Evolutionary conservation across 2,329 filamentous ascomycete species (phyloP).

Genomic region (Colletotrichum lupini): DNA sequence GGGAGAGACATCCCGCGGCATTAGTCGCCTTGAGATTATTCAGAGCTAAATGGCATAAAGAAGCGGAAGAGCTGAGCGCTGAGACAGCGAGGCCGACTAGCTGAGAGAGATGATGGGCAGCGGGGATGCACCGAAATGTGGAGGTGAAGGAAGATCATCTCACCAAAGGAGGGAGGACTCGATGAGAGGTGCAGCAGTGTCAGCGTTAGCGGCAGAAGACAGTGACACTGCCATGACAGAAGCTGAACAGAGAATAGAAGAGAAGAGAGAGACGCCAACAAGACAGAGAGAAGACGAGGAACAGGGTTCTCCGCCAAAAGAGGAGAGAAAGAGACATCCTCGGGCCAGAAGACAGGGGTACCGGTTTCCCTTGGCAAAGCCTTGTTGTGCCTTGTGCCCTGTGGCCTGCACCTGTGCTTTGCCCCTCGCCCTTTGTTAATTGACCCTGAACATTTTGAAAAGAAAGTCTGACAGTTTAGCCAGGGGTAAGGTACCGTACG

Average conservation of each 20-base stretch:
- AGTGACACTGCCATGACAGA: too few relatives aligned
- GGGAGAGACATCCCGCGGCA: conserved; percentile 18
- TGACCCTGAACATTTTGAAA: conserved; percentile 1
- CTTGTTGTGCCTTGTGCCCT: neutral
- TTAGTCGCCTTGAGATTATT: neutral
- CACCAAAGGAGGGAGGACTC: neutral
- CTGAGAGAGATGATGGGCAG: conserved; percentile 3
- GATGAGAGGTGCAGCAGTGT: neutral
- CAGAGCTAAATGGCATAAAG: neutral
- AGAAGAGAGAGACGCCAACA: neutral
- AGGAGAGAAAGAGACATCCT: conserved; percentile 11
- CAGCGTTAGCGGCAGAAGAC: neutral
- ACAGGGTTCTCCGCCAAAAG: conserved; percentile 35
- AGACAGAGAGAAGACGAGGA: neutral
- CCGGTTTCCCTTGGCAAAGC: conserved; percentile 24
- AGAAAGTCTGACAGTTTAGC: neutral
- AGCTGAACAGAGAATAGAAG: neutral
- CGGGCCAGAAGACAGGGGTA: neutral
- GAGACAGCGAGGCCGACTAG: neutral
- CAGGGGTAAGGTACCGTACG: neutral
- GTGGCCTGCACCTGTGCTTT: neutral
- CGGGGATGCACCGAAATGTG: conserved; percentile 13
- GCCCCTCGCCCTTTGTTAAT: neutral
- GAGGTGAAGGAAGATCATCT: conserved; percentile 23
- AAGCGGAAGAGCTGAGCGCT: neutral